Percentiles rank a stretch among this genome's conserved stretches.
phyloP scores from a whole-genome alignment of 441 rosid genomes.

The Manihot esculenta region DNA sequence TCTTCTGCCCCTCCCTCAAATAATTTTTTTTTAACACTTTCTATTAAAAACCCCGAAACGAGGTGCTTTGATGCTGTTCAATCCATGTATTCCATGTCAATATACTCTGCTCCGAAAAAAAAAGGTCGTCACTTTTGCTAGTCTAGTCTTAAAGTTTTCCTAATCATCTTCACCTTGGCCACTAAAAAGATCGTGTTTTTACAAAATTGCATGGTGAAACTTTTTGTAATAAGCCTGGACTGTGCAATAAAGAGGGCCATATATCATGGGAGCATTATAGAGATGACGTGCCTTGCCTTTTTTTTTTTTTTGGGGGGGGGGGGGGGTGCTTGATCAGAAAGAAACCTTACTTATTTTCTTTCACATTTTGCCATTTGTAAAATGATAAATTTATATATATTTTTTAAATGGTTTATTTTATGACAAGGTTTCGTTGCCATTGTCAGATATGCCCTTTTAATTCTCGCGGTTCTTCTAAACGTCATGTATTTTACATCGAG shows the following conservation, averaged over 20 bases:
- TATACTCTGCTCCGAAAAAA: neutral
- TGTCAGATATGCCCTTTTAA: neutral
- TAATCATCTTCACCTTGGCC: constrained; percentile 9
- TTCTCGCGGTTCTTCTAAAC: neutral
- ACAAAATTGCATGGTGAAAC: no score
- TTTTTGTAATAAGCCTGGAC: neutral
- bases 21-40: no score
- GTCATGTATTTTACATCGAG: neutral
- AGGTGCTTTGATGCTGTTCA: no score
- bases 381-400: neutral
- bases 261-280: neutral
- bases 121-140: neutral
- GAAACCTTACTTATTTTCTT: neutral
- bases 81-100: neutral
- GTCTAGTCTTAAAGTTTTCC: neutral
- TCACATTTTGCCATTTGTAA: neutral
- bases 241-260: neutral
- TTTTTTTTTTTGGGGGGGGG: no score
- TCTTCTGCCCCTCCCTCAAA: no score
- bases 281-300: neutral
- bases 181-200: no score
- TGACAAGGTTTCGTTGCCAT: neutral
- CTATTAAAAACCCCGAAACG: no score
- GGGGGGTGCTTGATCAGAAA: neutral
- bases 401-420: neutral